Percentiles rank a stretch among this genome's conserved stretches.
Evolutionary conservation across 208 protist genomes (phyloP).

Genomic region (Porcisia hertigi): DNA sequence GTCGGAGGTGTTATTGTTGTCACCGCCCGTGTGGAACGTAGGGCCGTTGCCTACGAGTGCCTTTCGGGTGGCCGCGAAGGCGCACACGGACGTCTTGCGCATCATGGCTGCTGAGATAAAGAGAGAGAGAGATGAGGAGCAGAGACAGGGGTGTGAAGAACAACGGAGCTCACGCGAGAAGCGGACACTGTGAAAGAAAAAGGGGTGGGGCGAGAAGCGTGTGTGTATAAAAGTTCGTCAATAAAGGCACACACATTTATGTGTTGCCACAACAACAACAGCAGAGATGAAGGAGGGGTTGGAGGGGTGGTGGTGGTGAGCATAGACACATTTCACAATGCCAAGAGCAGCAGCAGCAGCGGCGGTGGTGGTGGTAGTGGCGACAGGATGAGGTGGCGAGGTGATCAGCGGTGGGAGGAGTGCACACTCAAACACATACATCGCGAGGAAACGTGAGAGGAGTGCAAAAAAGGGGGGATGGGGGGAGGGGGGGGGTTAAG

Average conservation of each 20-base stretch:
- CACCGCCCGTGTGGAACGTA: constrained; percentile 87
- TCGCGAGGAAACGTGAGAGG: neutral
- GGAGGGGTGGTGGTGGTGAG: neutral
- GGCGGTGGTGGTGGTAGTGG: neutral
- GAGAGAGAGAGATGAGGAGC: neutral
- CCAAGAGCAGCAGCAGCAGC: neutral
- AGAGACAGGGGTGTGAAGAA: neutral
- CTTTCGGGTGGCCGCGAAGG: constrained; percentile 68
- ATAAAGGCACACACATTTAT: neutral
- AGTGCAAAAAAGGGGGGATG: neutral
- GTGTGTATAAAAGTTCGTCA: constrained; percentile 5
- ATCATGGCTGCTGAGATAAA: constrained; percentile 50
- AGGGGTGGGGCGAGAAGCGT: neutral
- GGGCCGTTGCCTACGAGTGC: constrained; percentile 86
- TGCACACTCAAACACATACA: neutral
- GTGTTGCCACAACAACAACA: neutral
- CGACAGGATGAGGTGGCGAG: too few species aligned
- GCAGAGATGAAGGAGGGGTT: neutral
- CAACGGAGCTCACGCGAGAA: neutral
- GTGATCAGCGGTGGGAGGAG: neutral
- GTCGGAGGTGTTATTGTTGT: constrained; percentile 81
- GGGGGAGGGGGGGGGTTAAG: too few species aligned
- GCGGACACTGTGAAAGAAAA: neutral
- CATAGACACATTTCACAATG: neutral
- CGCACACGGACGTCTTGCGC: constrained; percentile 73